These are phyloP conservation scores for Didymella keratinophila DNA, from an alignment of 2,329 filamentous ascomycete genomes.

Conservation along the genomic window DNA sequence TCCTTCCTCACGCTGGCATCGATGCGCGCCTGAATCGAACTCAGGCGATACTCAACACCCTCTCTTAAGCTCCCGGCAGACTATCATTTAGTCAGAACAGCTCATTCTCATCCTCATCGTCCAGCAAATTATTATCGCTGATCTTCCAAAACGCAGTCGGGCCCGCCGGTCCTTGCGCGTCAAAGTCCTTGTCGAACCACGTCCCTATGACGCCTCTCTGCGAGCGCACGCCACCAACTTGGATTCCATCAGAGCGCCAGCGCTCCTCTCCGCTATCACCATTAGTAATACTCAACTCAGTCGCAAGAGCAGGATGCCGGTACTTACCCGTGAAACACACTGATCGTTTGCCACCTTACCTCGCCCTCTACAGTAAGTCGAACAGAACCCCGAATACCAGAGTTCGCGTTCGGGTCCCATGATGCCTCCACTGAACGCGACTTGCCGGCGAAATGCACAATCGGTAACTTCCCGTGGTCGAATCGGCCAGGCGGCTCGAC, in stretches of 20 bases:
- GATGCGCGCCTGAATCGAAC: not conserved
- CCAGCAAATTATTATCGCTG: conserved; percentile 53
- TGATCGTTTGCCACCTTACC: conserved; percentile 76
- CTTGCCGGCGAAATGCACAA: conserved; percentile 72
- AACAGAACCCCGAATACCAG: conserved; percentile 69
- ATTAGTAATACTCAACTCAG: conserved; percentile 32
- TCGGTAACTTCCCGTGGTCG: conserved; percentile 66
- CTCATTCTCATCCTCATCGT: conserved; percentile 23
- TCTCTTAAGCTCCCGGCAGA: not conserved
- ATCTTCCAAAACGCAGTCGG: conserved; percentile 83
- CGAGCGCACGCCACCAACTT: conserved; percentile 72
- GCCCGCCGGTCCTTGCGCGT: conserved; percentile 72
- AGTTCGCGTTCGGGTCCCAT: conserved; percentile 74
- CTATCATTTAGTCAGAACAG: not conserved
- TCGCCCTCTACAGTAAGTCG: conserved; percentile 73
- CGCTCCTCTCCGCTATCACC: conserved; percentile 66
- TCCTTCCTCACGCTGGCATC: too few species aligned
- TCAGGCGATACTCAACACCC: too few species aligned
- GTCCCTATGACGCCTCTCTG: conserved; percentile 74
- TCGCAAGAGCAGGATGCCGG: not conserved
- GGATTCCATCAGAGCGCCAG: conserved; percentile 80
- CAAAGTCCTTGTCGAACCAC: conserved; percentile 80
- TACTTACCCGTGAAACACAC: conserved; percentile 63
- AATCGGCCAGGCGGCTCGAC: conserved; percentile 67
- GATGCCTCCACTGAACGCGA: conserved; percentile 68